A percentile compares a stretch with the other conserved stretches of the same genome.
phyloP scores from a whole-genome alignment of 768 basidiomycete genomes.

The Panaeolus papilionaceus region DNA sequence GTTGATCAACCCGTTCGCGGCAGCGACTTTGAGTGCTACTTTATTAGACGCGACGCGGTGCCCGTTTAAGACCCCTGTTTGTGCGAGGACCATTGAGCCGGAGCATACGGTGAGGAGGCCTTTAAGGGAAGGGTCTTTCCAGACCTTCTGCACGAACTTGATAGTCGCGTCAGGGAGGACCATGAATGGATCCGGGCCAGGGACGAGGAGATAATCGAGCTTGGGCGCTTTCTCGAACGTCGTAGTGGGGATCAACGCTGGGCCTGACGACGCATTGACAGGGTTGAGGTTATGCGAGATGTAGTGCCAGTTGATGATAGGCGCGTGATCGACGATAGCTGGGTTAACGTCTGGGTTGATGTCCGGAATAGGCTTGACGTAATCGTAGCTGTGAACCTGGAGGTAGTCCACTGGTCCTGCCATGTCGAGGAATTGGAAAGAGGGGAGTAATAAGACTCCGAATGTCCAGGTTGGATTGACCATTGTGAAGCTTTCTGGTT shows the following conservation, averaged over 20 bases:
- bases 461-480: constrained; percentile 13
- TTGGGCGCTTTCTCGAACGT: constrained; percentile 29
- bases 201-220: constrained; percentile 33
- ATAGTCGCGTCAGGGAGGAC: constrained; percentile 24
- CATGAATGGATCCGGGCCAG: constrained; percentile 28
- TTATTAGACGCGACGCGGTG: constrained; percentile 32
- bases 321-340: constrained; percentile 23
- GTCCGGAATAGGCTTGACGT: not conserved
- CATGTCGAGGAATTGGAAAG: constrained; percentile 31
- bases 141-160: constrained; percentile 26
- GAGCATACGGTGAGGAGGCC: constrained; percentile 31
- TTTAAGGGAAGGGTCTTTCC: constrained; percentile 16
- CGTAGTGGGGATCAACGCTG: constrained; percentile 26
- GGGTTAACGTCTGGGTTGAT: constrained; percentile 9
- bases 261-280: constrained; percentile 27
- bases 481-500: not conserved
- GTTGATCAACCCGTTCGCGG: not conserved
- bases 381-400: constrained; percentile 27
- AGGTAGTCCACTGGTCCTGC: constrained; percentile 31
- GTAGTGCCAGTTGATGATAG: constrained; percentile 33
- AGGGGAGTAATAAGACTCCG: constrained; percentile 29
- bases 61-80: constrained; percentile 31
- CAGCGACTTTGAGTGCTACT: constrained; percentile 19
- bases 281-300: constrained; percentile 26
- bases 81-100: constrained; percentile 26